Evolutionary conservation across 1,284 basidiomycete species (phyloP), one percentile per base, ranked within the genome.

Genomic region (Boletus smithii): DNA sequence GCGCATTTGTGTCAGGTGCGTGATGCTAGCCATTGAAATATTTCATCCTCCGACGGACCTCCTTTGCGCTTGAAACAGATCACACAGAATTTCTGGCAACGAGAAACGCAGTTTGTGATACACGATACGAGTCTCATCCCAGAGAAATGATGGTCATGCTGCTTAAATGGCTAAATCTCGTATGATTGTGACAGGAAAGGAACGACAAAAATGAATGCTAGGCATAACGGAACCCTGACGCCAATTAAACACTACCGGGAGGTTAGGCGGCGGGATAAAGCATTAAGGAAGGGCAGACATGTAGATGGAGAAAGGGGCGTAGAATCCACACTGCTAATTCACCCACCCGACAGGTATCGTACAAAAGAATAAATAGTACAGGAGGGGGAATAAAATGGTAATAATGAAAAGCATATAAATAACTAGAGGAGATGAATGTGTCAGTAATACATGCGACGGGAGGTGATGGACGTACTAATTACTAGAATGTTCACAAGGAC

Each of bases 281-380:
- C n/a, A n/a, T n/a, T n/a, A n/a, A n/a, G n/a, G n/a, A n/a, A n/a
- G n/a, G n/a, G n/a, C n/a, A n/a, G n/a, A n/a, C n/a, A n/a, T n/a
- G n/a, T n/a, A n/a, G n/a, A n/a, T n/a, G n/a, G n/a, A 22, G 31
- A 6, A 39, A 37, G 20, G 6, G 17, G 1, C 7, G 17, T 8
- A 16, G 3, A 16, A 2, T 16, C 22, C 10, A 27, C n/a, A n/a
- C n/a, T n/a, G n/a, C n/a, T n/a, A 22, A 44, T 13, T 18, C 31
- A 36, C n/a, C 50, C 17, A 10, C 20, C 5, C 24, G 32, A 26
- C 35, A 41, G 4, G 17, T 39, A 51, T 50, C 44, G 42, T 57
- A 54, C 33, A 48, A 30, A 38, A 30, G 0, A 14, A 53, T 30
- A 9, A 13, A 53, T 23, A 5, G 32, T 30, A 10, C 20, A 27